A percentile compares a stretch with the other conserved stretches of the same genome.
Evolutionary conservation across 805 yeast species (phyloP).

Genomic region (Wickerhamiella qilinensis): DNA sequence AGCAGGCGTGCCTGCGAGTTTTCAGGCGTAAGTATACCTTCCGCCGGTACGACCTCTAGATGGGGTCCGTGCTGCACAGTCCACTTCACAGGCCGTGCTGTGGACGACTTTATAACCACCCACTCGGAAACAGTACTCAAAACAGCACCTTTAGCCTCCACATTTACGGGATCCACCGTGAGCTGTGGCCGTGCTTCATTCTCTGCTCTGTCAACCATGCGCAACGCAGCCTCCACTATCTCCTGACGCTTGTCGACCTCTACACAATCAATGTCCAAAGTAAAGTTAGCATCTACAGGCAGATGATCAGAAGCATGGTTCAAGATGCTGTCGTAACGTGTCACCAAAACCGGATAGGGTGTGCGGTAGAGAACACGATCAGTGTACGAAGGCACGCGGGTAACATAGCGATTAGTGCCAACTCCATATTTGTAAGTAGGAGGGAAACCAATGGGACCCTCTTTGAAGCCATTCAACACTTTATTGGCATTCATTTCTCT

Average conservation of each 20-base stretch:
- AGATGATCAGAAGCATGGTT: slow-evolving; percentile 36
- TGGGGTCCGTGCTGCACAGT: not conserved
- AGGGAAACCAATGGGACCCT: slow-evolving; percentile 30
- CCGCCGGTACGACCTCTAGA: slow-evolving; percentile 3
- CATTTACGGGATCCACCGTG: slow-evolving; percentile 23
- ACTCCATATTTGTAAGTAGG: slow-evolving; percentile 37
- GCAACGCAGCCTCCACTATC: slow-evolving; percentile 25
- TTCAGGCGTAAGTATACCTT: slow-evolving; percentile 3
- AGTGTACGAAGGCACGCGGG: slow-evolving; percentile 41
- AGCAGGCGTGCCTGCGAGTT: slow-evolving; percentile 1
- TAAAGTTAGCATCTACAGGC: slow-evolving; percentile 32
- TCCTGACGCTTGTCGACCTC: slow-evolving; percentile 24
- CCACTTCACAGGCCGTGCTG: slow-evolving; percentile 4
- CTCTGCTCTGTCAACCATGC: slow-evolving; percentile 29
- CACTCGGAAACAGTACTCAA: slow-evolving; percentile 7
- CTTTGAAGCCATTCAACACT: slow-evolving; percentile 31
- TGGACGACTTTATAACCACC: not conserved
- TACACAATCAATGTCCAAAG: slow-evolving; percentile 21
- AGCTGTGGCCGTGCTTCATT: slow-evolving; percentile 29
- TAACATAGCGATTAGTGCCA: slow-evolving; percentile 14
- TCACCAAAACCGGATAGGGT: slow-evolving; percentile 7
- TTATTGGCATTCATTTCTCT: slow-evolving; percentile 22
- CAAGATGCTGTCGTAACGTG: slow-evolving; percentile 13
- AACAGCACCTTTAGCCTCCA: slow-evolving; percentile 17
- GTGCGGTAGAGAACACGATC: slow-evolving; percentile 35